phyloP scores from a whole-genome alignment of 306 rosid species.

The Cicer yamashitae region DNA sequence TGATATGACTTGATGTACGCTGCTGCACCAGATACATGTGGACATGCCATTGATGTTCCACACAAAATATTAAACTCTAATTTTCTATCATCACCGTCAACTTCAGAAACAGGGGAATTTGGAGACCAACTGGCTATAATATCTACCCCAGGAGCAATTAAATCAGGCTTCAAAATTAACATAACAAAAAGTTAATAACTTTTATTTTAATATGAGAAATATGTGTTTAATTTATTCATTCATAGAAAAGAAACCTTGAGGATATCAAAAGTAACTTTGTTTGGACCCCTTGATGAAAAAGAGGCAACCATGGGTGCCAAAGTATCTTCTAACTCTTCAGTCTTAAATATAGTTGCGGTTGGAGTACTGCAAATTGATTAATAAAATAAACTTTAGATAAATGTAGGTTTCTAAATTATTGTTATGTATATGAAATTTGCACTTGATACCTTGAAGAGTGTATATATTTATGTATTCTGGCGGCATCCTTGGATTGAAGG shows the following conservation, averaged over 20 bases:
- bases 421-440: not conserved
- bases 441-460: constrained; percentile 37
- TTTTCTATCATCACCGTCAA: not conserved
- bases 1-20: not conserved
- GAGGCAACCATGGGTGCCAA: too few relatives aligned
- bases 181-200: not conserved
- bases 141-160: not conserved
- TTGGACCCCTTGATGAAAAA: too few relatives aligned
- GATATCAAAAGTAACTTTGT: not conserved
- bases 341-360: too few relatives aligned
- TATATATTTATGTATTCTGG: constrained; percentile 8
- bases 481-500: constrained; percentile 10
- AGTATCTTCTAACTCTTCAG: too few relatives aligned
- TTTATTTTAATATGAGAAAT: too few relatives aligned
- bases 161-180: not conserved
- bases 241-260: not conserved
- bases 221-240: not conserved
- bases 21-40: not conserved
- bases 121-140: not conserved
- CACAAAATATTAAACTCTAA: not conserved
- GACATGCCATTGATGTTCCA: not conserved
- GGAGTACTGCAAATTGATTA: too few relatives aligned
- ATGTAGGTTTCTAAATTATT: not conserved
- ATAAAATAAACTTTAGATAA: not conserved
- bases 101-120: not conserved